phyloP scores from a whole-genome alignment of 176 grass and related monocot genomes.

The Musa itinerans region DNA sequence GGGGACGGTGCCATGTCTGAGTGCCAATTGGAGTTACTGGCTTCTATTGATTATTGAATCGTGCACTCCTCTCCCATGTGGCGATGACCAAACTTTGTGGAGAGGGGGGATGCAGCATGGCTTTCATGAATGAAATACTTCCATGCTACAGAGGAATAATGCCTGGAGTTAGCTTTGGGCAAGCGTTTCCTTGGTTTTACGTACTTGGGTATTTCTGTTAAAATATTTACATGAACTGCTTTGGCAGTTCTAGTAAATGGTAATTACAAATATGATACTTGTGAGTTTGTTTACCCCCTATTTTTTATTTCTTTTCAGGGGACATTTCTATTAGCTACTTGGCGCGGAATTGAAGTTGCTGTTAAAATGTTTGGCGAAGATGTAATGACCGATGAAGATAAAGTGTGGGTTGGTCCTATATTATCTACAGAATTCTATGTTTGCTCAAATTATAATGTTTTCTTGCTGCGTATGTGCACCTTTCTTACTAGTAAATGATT shows the following conservation, averaged over 20 bases:
- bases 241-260: background rate
- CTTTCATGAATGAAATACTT: too few relatives aligned
- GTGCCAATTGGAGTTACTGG: too few relatives aligned
- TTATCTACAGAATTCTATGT: constrained; percentile 18
- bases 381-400: constrained; percentile 63
- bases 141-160: too few relatives aligned
- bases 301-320: constrained; percentile 49
- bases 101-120: too few relatives aligned
- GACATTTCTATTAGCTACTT: constrained; percentile 75
- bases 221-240: background rate
- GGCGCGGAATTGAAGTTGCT: constrained; percentile 85
- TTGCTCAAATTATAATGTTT: constrained; percentile 13
- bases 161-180: too few relatives aligned
- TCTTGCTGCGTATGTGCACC: constrained; percentile 8
- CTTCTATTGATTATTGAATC: too few relatives aligned
- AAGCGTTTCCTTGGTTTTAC: background rate
- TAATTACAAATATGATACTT: background rate
- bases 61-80: too few relatives aligned
- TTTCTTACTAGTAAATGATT: constrained; percentile 7
- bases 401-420: constrained; percentile 80
- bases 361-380: constrained; percentile 91
- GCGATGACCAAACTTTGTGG: too few relatives aligned
- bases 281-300: background rate
- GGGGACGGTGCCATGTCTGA: too few relatives aligned
- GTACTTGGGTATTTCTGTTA: background rate